Conservation (phyloP, 441 rosid genomes). For the Pelargonium myrrhifolium region DNA sequence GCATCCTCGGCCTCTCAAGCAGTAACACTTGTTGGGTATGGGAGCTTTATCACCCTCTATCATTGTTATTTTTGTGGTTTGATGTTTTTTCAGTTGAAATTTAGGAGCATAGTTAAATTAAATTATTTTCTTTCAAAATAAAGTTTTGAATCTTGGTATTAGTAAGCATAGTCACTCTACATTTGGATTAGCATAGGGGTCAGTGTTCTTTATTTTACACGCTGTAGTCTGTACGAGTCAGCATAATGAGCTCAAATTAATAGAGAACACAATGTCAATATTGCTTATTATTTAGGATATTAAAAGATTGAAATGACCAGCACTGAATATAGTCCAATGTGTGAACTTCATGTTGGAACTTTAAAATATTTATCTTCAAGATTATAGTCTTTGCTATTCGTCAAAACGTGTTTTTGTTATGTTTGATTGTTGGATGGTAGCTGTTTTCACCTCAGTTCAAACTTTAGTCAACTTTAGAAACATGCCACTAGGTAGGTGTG, state of each 20-base stretch:
- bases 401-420: background rate
- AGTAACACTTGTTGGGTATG: conserved; percentile 77
- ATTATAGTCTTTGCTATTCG: background rate
- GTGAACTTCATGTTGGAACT: background rate
- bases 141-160: background rate
- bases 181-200: background rate
- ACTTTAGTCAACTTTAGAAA: background rate
- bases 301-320: background rate
- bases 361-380: background rate
- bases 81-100: background rate
- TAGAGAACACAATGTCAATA: background rate
- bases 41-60: background rate
- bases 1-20: conserved; percentile 75
- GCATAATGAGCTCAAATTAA: background rate
- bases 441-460: background rate
- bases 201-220: background rate
- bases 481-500: background rate
- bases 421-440: background rate
- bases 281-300: background rate
- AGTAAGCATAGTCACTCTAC: background rate
- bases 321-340: background rate
- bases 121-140: too few species aligned
- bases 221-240: background rate
- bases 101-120: background rate
- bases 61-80: background rate